Evolutionary conservation across 495 filamentous ascomycete species (phyloP).

Genomic region (Aspergillus diversus): DNA sequence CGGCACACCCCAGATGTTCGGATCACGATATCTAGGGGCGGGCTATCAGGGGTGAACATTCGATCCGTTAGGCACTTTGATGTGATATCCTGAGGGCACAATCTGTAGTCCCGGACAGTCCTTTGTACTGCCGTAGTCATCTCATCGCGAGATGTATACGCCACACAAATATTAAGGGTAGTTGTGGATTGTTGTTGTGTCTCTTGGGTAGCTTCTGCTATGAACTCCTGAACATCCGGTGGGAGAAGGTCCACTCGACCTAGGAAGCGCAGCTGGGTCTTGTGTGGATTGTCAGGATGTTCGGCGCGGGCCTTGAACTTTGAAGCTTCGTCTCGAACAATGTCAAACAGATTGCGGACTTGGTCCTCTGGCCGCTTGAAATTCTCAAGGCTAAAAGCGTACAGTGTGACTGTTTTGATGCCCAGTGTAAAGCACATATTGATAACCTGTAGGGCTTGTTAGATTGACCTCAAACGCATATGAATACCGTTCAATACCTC

Average conservation of each 20-base stretch:
- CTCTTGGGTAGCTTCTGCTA: neutral
- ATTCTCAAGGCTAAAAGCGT: slow-evolving; percentile 22
- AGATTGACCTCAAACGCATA: neutral
- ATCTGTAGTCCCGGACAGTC: neutral
- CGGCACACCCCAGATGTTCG: slow-evolving; percentile 14
- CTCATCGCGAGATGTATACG: neutral
- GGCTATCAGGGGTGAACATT: neutral
- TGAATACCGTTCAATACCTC: too few relatives aligned
- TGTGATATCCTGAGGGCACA: neutral
- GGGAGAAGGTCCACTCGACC: neutral
- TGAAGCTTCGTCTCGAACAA: too few relatives aligned
- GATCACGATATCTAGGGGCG: slow-evolving; percentile 20
- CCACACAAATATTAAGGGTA: neutral
- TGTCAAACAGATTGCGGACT: neutral
- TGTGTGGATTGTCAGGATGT: neutral
- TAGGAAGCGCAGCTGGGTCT: neutral
- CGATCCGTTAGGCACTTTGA: neutral
- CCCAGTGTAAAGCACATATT: slow-evolving; percentile 5
- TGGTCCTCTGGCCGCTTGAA: slow-evolving; percentile 17
- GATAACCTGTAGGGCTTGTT: neutral
- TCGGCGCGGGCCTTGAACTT: too few relatives aligned
- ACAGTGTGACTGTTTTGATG: slow-evolving; percentile 13
- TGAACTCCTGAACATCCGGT: neutral
- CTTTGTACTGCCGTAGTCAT: neutral
- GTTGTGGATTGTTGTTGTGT: neutral